Evolutionary conservation across 148 eudicot genomes (phyloP).

Genomic region (Fagopyrum esculentum): DNA sequence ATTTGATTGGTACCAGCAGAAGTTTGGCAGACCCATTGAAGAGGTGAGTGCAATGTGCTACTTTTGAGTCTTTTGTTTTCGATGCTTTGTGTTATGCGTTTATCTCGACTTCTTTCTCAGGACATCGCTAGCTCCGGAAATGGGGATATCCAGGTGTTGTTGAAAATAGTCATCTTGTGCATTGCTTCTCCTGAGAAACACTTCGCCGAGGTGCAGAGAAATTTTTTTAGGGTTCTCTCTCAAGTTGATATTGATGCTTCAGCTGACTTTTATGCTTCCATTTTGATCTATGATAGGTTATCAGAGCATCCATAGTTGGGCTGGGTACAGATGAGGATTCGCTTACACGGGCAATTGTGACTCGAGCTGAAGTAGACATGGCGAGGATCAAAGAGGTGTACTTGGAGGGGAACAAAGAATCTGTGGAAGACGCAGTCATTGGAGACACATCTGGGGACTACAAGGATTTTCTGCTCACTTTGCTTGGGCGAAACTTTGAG

Average conservation of each 20-base stretch:
- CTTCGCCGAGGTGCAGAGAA: constrained; percentile 56
- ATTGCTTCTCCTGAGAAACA: constrained; percentile 69
- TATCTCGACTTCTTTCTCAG: constrained; percentile 27
- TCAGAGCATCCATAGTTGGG: constrained; percentile 46
- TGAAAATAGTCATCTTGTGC: constrained; percentile 49
- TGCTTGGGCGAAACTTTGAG: constrained; percentile 38
- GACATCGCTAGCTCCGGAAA: constrained; percentile 48
- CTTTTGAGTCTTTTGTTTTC: background rate
- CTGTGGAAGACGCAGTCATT: constrained; percentile 50
- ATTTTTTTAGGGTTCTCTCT: background rate
- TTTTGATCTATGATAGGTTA: constrained; percentile 34
- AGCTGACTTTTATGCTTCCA: background rate
- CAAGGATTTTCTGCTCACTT: constrained; percentile 50
- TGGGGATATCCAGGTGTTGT: constrained; percentile 35
- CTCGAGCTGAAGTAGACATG: constrained; percentile 85
- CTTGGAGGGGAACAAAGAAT: constrained; percentile 28
- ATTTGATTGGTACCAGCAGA: constrained; percentile 42
- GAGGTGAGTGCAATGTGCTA: constrained; percentile 30
- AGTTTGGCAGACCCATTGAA: constrained; percentile 42
- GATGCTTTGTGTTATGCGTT: background rate
- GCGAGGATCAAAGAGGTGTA: constrained; percentile 44
- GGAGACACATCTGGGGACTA: constrained; percentile 77
- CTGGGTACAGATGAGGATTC: constrained; percentile 83
- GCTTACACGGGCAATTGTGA: constrained; percentile 59
- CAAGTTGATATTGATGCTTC: background rate